phyloP scores from a whole-genome alignment of 176 grass and related monocot species.

The Panicum miliaceum region DNA sequence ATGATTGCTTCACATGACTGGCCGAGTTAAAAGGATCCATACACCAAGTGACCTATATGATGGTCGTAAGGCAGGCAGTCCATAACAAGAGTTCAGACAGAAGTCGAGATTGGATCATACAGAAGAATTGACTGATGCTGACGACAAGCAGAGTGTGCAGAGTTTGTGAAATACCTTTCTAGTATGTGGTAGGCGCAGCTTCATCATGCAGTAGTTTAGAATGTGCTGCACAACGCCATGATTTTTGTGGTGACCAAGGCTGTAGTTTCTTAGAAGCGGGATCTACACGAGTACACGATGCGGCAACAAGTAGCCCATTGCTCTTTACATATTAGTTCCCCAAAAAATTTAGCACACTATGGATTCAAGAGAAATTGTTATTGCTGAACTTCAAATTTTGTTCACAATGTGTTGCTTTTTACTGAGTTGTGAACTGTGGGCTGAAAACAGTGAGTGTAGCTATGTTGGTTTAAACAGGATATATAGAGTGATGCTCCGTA shows the following conservation, averaged over 20 bases:
- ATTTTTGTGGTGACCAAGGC: background rate
- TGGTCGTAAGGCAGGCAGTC: background rate
- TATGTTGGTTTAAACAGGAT: no score
- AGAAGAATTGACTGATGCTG: background rate
- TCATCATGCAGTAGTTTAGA: conserved; percentile 6
- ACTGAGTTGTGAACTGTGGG: no score
- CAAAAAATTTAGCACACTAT: background rate
- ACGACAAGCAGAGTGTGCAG: background rate
- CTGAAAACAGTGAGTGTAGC: no score
- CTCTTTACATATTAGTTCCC: background rate
- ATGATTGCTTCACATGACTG: background rate
- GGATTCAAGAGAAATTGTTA: background rate
- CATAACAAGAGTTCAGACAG: background rate
- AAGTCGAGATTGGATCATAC: background rate
- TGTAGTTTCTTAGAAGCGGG: background rate
- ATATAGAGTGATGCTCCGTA: no score
- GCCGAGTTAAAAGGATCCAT: background rate
- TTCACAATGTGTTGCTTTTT: no score
- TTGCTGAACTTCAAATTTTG: no score
- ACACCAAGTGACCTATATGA: background rate
- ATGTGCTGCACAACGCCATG: background rate
- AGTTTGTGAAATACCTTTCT: background rate
- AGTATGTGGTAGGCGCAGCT: background rate
- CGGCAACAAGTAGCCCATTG: background rate
- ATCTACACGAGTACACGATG: background rate